Base-by-base conservation (phyloP, 148 eudicot genomes). In the Mesembryanthemum crystallinum region DNA sequence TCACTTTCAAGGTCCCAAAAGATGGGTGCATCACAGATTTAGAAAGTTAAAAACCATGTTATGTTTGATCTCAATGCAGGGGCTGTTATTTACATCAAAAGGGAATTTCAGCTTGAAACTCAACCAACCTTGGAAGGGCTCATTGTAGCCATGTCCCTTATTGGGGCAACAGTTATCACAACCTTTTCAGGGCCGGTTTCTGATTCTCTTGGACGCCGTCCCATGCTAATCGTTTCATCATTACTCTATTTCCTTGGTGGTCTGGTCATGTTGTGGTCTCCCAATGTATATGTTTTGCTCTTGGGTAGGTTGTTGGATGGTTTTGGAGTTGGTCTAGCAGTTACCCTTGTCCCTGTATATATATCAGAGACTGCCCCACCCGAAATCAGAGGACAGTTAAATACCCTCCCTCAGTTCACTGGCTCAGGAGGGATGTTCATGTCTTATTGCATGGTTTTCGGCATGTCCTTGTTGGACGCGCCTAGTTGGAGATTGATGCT, bases 401-500 rank as follows among this genome's bases (percentile, higher is more conserved):
- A 94, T 65, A 94, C 98, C 28, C 90, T 94, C 67, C 98, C 98
- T 7, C 95, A 91, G 86, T 89, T 94, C 80, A 88, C 91, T 74
- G 95, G 95, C 23, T 90, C 85, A 25, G 81, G 77, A 72, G 98
- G 98, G 28, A 94, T 94, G 98, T 92, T 92, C 74, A 60, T 92
- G 77, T 85, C 98, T 1, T 94, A 94, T 67, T 90, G 93, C 73
- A 88, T 91, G 93, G 93, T 94, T 20, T 94, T 94, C 58, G 84
- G 84, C 64, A 91, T 94, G 97, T 94, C 98, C 11, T 79, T 94
- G 83, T 77, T 72, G 80, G 84, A 89, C 1, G 76, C 89, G 14
- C 95, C 95, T 8, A 89, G 88, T 73, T 94, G 98, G 98, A 84
- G 98, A 75, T 47, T 92, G 80, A 94, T 94, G 98, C 98, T 94